Conservation (phyloP, 129 eudicot species). For the Pittosporum tobira region DNA sequence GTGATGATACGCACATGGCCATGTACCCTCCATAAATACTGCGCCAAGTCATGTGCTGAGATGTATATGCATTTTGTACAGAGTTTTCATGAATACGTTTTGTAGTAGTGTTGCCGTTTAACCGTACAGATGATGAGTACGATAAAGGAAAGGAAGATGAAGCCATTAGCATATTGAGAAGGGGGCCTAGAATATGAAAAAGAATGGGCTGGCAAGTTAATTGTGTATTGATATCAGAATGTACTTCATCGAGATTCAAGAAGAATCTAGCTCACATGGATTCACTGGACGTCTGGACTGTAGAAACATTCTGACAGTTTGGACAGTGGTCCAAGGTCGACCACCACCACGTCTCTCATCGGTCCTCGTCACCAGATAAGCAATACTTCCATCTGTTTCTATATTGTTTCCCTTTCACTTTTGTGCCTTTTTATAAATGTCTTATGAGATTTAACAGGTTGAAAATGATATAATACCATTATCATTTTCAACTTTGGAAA, state of each 20-base stretch:
- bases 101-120: slow-evolving; percentile 19
- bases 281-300: slow-evolving; percentile 33
- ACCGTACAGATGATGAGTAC: slow-evolving; percentile 22
- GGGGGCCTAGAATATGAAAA: too few species aligned
- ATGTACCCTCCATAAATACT: slow-evolving; percentile 4
- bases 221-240: too few species aligned
- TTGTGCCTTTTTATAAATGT: neutral
- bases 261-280: slow-evolving; percentile 53
- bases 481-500: too few species aligned
- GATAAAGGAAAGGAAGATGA: slow-evolving; percentile 1
- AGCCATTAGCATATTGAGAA: neutral
- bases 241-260: too few species aligned
- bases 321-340: slow-evolving; percentile 63
- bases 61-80: slow-evolving; percentile 22
- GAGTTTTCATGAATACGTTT: slow-evolving; percentile 9
- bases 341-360: slow-evolving; percentile 39
- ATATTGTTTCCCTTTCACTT: slow-evolving; percentile 14
- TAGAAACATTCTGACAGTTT: slow-evolving; percentile 54
- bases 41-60: slow-evolving; percentile 20
- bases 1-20: neutral
- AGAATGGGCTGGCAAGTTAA: too few species aligned
- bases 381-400: slow-evolving; percentile 18
- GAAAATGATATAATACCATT: too few species aligned
- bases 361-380: slow-evolving; percentile 50
- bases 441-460: neutral